Conservation (phyloP, 2,329 filamentous ascomycete species). For the Thermoascus crustaceus region DNA sequence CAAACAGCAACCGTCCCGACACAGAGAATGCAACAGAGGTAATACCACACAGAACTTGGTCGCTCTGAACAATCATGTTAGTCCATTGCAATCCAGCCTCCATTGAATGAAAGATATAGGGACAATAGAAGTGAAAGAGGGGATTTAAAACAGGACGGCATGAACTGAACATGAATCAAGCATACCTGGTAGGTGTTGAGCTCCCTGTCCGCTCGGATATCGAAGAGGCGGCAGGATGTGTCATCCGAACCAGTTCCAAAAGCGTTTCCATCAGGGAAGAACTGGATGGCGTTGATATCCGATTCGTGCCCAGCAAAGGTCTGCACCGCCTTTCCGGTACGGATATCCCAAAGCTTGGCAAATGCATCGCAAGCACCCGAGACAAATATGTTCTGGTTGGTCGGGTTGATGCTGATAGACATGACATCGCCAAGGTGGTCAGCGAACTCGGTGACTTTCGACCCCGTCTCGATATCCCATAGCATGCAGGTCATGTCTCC, state of each 20-base stretch:
- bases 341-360: slow-evolving; percentile 97
- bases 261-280: slow-evolving; percentile 97
- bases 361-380: slow-evolving; percentile 99
- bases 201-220: slow-evolving; percentile 88
- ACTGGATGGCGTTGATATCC: slow-evolving; percentile 98
- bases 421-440: slow-evolving; percentile 98
- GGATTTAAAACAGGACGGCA: slow-evolving; percentile 1
- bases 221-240: slow-evolving; percentile 92
- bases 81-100: neutral
- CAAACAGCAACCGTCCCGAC: slow-evolving; percentile 88
- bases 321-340: slow-evolving; percentile 95
- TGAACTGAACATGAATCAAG: slow-evolving; percentile 10
- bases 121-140: slow-evolving; percentile 1
- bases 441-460: slow-evolving; percentile 95
- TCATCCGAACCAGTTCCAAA: slow-evolving; percentile 98
- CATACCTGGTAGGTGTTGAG: slow-evolving; percentile 60
- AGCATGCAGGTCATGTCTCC: slow-evolving; percentile 99
- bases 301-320: slow-evolving; percentile 98
- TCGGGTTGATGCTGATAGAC: slow-evolving; percentile 99
- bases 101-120: neutral
- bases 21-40: slow-evolving; percentile 98
- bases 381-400: slow-evolving; percentile 98
- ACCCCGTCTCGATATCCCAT: slow-evolving; percentile 97
- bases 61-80: slow-evolving; percentile 55
- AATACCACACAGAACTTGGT: slow-evolving; percentile 94